Conservation (phyloP, 2,329 filamentous ascomycete species). For the Nannizzia gypsea region DNA sequence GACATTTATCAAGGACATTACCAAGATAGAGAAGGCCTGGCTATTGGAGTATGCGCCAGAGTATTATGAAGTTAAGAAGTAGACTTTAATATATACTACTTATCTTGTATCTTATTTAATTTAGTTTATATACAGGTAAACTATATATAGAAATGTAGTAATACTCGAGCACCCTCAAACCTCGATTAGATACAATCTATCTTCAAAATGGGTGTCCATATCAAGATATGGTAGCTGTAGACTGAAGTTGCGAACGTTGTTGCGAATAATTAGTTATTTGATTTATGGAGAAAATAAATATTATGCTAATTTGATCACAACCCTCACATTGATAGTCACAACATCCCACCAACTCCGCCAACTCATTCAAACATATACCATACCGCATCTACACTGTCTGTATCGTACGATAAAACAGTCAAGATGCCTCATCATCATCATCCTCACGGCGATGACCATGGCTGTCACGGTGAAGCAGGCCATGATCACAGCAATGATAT, state of each 20-base stretch:
- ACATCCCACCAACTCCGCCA: neutral
- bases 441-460: constrained; percentile 37
- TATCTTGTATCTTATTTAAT: neutral
- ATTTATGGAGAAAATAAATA: too few species aligned
- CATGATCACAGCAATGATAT: constrained; percentile 91
- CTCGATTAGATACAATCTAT: too few species aligned
- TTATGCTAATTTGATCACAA: too few species aligned
- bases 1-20: constrained; percentile 80
- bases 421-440: constrained; percentile 21
- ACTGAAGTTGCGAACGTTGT: too few species aligned
- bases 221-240: too few species aligned
- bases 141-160: too few species aligned
- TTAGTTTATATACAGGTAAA: too few species aligned
- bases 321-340: too few species aligned
- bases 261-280: neutral
- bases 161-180: too few species aligned
- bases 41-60: constrained; percentile 75
- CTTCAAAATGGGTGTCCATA: too few species aligned
- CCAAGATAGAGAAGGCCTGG: constrained; percentile 90
- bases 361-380: neutral
- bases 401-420: neutral
- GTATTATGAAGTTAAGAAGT: constrained; percentile 55
- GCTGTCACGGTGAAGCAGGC: constrained; percentile 43
- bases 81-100: neutral
- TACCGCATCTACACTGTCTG: neutral